Evolutionary conservation across 2,329 filamentous ascomycete genomes (phyloP).

Genomic region (Talaromyces pinophilus): DNA sequence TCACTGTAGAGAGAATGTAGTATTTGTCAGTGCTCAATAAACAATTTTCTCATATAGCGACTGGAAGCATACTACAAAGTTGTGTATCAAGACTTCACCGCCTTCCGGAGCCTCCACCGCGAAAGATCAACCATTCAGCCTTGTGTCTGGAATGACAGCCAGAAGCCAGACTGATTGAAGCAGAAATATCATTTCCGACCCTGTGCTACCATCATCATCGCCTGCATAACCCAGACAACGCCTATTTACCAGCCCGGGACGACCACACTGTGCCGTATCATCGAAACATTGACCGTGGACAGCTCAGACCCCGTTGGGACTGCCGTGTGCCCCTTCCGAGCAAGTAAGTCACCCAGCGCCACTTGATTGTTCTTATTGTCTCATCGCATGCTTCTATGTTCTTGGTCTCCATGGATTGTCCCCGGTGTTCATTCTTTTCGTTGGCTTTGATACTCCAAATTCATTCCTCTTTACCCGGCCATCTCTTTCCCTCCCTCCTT

Average conservation of each 20-base stretch:
- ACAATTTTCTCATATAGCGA: background rate
- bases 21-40: background rate
- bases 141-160: background rate
- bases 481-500: background rate
- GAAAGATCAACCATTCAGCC: background rate
- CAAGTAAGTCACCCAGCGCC: background rate
- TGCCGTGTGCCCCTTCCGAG: conserved; percentile 6
- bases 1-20: background rate
- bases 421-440: background rate
- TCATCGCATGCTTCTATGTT: background rate
- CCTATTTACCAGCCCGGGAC: background rate
- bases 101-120: conserved; percentile 3
- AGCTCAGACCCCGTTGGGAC: background rate
- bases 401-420: background rate
- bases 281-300: background rate
- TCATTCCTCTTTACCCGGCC: background rate
- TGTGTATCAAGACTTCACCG: conserved; percentile 8
- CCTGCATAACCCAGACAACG: background rate
- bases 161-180: background rate
- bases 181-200: background rate
- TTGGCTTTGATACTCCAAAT: background rate
- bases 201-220: background rate
- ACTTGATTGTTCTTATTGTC: background rate
- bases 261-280: background rate
- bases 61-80: background rate